Base-by-base conservation (phyloP, 1,284 basidiomycete genomes). In the Rhodotorula sp. region DNA sequence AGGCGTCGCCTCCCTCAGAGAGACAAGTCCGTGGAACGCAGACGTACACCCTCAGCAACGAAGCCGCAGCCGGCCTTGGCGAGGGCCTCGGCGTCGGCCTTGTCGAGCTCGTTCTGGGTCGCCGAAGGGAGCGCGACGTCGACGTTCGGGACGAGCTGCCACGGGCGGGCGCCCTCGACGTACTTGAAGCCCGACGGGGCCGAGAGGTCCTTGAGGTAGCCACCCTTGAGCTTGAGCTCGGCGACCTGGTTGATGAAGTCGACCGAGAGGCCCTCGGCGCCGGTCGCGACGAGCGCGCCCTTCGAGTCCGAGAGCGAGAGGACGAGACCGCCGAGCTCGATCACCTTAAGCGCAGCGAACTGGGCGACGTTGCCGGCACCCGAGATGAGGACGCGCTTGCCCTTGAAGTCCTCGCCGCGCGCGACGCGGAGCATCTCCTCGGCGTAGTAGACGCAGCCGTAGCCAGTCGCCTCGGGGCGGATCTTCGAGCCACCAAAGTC, bases 271-370 rank as follows among this genome's bases (percentile, higher is more conserved):
- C 88, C 88, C 67, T 85, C 81, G 59, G 78, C 81, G 69, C 77
- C 80, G 68, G 81, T 82, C 66, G 88, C 85, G 80, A 91, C 85
- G 75, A 91, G 83, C 14, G 88, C 82, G 70, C 90, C 90, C 80
- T 87, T 88, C 72, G 90, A 91, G 84, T 92, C 90, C 76, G 89
- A 90, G 74, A 92, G 86, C n/a, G 89, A 88, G 78, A 90, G 82
- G 66, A 91, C 90, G 69, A 84, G 87, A 68, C 86, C 90, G 68
- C 90, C 90, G 78, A 91, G 88, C 82, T 90, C 89, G 81, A 92
- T 86, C 71, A 90, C 87, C 83, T 91, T 91, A 81, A 91, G 85
- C 7, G 90, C 90, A 63, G 90, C 90, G 84, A 85, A 92, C 66
- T 79, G 78, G 48, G 78, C 78, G 62, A 79, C 78, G 69, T 79